Base-by-base conservation (phyloP, 306 rosid species). In the Hylodesmum podocarpum region DNA sequence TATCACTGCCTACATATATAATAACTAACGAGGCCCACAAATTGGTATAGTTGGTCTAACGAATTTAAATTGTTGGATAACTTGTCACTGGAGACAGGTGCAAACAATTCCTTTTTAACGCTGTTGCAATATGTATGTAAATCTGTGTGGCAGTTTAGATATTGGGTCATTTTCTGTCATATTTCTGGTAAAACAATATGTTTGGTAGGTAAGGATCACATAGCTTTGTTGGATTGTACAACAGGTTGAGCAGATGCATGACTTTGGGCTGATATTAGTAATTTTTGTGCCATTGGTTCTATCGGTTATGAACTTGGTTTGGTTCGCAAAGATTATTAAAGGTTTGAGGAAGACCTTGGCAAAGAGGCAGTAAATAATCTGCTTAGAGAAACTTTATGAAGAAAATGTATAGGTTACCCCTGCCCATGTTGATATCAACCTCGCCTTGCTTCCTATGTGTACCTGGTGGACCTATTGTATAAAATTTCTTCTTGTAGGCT, bases 281-380 rank as follows among this genome's bases (percentile, higher is more conserved):
- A 29, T 86, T 13, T 78, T 80, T 69, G 96, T 93, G 77, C 97
- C 96, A 11, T 55, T 70, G 44, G 81, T 82, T 57, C 70, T 93
- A 53, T 71, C 88, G 2, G 64, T 85, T 46, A 93, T 93, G 97
- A 93, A 93, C 82, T 74, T 90, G 86, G 83, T 85, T 82, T 93
- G 96, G 97, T 93, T 93, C 64, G 24, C 80, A n/a, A 93, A 87
- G 88, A 90, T 92, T 40, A 51, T 81, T 62, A 90, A 29, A 64
- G 96, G 97, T 31, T 54, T 93, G 86, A 89, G 82, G 83, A 93
- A 89, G 89, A 87, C 94, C 15, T 66, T 93, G 58, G 94, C 97
- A 33, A 93, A 93, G 90, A 87, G 86, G 79, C 92, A 88, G 80
- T 87, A 77, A 86, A 31, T 75, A 28, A 47, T 83, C 39, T 70